A percentile compares a stretch with the other conserved stretches of the same genome.
These are phyloP conservation scores for Pelargonium cotyledonis DNA, from an alignment of 441 rosid species.

Conservation along the genomic window DNA sequence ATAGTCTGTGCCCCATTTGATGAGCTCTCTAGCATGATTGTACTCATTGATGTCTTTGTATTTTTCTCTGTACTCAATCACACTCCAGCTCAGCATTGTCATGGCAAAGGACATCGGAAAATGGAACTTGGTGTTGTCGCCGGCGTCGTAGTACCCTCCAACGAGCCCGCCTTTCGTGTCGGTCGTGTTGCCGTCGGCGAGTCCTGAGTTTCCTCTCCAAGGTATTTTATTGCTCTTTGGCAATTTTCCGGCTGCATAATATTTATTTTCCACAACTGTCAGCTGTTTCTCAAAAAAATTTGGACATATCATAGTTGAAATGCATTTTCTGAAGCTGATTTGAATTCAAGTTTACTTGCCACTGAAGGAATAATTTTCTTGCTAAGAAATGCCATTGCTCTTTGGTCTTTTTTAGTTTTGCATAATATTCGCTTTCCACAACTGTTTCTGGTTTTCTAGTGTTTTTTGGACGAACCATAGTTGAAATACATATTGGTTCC, in stretches of 20 bases:
- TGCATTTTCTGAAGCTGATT: no score
- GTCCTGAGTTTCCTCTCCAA: conserved; percentile 73
- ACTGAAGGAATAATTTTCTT: no score
- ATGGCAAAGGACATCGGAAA: conserved; percentile 82
- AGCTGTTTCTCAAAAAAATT: no score
- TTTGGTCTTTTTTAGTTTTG: no score
- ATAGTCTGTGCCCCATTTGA: conserved; percentile 83
- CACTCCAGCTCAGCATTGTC: conserved; percentile 92
- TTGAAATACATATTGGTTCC: no score
- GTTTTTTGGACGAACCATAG: no score
- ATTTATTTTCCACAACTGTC: neutral
- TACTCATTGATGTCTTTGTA: conserved; percentile 49
- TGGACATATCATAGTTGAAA: no score
- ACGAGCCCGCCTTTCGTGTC: conserved; percentile 50
- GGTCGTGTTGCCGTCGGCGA: conserved; percentile 44
- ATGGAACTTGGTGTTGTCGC: conserved; percentile 65
- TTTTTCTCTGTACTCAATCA: conserved; percentile 67
- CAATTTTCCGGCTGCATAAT: conserved; percentile 59
- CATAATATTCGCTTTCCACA: no score
- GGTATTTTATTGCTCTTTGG: conserved; percentile 54
- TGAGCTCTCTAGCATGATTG: conserved; percentile 54
- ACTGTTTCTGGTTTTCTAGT: no score
- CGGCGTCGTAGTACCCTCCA: conserved; percentile 82
- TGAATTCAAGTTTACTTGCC: no score
- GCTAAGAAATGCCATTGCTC: no score